These are phyloP conservation scores for Aspergillus diversus DNA, from an alignment of 495 filamentous ascomycete species.

Conservation along the genomic window DNA sequence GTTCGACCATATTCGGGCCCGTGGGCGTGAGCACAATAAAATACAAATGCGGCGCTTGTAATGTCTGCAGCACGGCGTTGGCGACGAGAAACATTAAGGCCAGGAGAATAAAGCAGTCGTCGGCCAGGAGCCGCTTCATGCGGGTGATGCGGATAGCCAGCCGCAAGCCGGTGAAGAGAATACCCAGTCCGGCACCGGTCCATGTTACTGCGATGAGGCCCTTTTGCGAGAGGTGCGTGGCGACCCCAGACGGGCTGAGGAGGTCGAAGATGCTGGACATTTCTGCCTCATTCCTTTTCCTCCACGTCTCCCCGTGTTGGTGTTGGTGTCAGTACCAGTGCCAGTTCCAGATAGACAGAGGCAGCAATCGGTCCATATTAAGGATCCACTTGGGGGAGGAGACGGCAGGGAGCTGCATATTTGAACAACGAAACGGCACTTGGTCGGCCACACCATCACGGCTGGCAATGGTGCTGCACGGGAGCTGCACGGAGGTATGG, in stretches of 20 bases:
- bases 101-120: conserved; percentile 50
- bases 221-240: conserved; percentile 18
- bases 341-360: no score
- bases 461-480: neutral
- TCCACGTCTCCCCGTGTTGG: neutral
- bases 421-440: conserved; percentile 6
- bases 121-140: conserved; percentile 32
- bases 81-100: conserved; percentile 39
- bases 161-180: conserved; percentile 42
- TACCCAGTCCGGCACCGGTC: conserved; percentile 37
- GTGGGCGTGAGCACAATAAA: conserved; percentile 35
- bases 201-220: conserved; percentile 29
- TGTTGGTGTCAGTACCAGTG: no score
- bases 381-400: no score
- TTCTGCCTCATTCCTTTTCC: neutral
- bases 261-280: neutral
- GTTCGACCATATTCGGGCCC: conserved; percentile 29
- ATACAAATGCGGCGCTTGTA: conserved; percentile 48
- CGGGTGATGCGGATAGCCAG: conserved; percentile 39
- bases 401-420: neutral
- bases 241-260: conserved; percentile 14
- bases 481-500: neutral
- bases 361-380: no score
- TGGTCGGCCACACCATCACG: neutral
- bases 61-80: conserved; percentile 46